Conservation (phyloP, 805 yeast species). For the Nakazawaea ernobii region DNA sequence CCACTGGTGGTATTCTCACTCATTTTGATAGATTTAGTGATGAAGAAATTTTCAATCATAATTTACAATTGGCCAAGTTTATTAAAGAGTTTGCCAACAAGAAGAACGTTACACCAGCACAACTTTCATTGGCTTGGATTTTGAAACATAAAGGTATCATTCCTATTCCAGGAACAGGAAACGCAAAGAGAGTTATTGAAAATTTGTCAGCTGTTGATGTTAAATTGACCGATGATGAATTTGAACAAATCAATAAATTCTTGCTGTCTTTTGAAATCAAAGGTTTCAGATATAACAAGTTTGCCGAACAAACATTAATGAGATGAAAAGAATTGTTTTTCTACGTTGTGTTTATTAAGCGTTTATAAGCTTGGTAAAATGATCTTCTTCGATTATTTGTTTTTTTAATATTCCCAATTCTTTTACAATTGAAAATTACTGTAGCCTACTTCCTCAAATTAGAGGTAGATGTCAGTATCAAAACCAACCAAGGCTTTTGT, state of each 20-base stretch:
- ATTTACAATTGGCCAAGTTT: slow-evolving; percentile 41
- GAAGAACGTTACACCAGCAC: slow-evolving; percentile 49
- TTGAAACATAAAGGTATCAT: slow-evolving; percentile 46
- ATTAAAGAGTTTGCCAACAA: slow-evolving; percentile 46
- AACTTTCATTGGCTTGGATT: slow-evolving; percentile 67
- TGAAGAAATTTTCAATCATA: slow-evolving; percentile 46
- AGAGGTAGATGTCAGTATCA: too few relatives aligned
- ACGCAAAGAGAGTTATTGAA: slow-evolving; percentile 51
- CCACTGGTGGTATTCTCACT: slow-evolving; percentile 45
- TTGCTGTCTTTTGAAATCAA: slow-evolving; percentile 35
- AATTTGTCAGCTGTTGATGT: slow-evolving; percentile 39
- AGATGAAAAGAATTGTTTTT: neutral
- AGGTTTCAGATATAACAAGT: slow-evolving; percentile 35
- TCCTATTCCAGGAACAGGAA: slow-evolving; percentile 80
- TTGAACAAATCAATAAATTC: slow-evolving; percentile 43
- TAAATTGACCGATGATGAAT: slow-evolving; percentile 50
- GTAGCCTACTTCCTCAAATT: too few relatives aligned
- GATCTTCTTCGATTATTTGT: too few relatives aligned
- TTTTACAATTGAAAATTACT: too few relatives aligned
- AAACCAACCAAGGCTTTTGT: too few relatives aligned
- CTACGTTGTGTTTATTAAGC: too few relatives aligned
- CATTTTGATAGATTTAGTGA: slow-evolving; percentile 39
- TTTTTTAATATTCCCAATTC: too few relatives aligned
- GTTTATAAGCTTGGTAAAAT: too few relatives aligned
- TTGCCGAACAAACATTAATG: slow-evolving; percentile 13